Base-by-base conservation (phyloP, 768 basidiomycete species). In the Termitomyces heimii region DNA sequence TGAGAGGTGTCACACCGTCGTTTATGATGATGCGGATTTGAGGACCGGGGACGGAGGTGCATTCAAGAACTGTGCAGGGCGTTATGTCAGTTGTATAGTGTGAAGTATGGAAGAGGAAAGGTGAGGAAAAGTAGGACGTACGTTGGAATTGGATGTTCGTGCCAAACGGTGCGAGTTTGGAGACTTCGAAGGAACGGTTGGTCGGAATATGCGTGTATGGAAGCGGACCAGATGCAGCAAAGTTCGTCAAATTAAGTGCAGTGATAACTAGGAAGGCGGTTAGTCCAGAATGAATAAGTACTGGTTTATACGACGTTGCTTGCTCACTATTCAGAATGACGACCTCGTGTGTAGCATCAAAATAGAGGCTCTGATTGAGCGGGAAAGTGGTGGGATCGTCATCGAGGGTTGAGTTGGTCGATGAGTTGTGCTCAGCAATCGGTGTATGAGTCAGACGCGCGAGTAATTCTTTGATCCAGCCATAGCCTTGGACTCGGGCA, bases 331-430 rank as follows among this genome's bases (percentile, higher is more conserved):
- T 88, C n/a, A 93, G 72, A 0, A 94, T 84, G 39, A 94, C 89
- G n/a, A 92, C 90, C 64, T 96, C 94, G 56, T 95, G 94, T 2
- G 89, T 91, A 6, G 91, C 91, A 66, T 96, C 94, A 7, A 93
- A 92, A 57, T 94, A 95, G 34, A 95, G 67, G 54, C 76, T 80
- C 54, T 91, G 82, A 26, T 79, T 72, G 1, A 92, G 76, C 7
- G 89, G 89, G 80, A 89, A 91, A 0, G 82, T 88, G 18, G 78
- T 75, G 0, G 77, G 73, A 62, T 80, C 83, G 58, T 88, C 80
- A 60, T 94, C 79, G 53, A 94, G 76, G 0, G 92, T 93, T 13
- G 85, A 75, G 65, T 98, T 98, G 5, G 91, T 94, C 0, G 89
- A 89, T 16, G 90, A 85, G 66, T 93, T 88, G 73, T 89, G 84